Percentiles rank a stretch among this genome's conserved stretches.
These are phyloP conservation scores for Silene conica DNA, from an alignment of 148 eudicot genomes.

Conservation along the genomic window DNA sequence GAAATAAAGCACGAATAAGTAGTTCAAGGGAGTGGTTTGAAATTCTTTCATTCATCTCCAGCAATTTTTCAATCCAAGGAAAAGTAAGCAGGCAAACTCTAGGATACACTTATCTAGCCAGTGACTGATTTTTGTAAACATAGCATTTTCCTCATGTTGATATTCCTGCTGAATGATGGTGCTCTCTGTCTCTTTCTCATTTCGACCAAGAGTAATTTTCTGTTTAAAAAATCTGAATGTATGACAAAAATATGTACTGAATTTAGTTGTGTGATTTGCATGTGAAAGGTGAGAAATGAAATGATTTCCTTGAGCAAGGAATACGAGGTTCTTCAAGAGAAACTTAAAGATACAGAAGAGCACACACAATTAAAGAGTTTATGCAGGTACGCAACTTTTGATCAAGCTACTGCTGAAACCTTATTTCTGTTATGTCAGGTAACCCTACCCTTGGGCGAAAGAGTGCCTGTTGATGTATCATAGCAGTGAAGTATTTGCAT, in stretches of 20 bases:
- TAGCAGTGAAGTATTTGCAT: neutral
- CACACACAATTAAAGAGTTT: constrained; percentile 35
- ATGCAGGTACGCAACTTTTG: constrained; percentile 38
- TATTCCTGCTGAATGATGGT: neutral
- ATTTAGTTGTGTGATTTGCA: constrained; percentile 13
- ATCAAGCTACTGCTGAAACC: constrained; percentile 1
- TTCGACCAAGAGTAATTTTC: neutral
- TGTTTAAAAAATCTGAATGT: neutral
- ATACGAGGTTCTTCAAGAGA: constrained; percentile 43
- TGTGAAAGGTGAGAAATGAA: constrained; percentile 49
- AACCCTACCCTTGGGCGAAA: neutral
- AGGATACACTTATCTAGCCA: neutral
- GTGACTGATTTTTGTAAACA: neutral
- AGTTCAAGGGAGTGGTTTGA: constrained; percentile 4
- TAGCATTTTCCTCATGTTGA: constrained; percentile 3
- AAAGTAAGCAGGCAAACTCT: neutral
- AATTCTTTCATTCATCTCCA: neutral
- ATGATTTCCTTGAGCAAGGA: constrained; percentile 45
- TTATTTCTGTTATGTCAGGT: neutral
- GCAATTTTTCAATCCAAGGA: neutral
- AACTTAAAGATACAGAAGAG: constrained; percentile 45
- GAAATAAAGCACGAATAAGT: neutral
- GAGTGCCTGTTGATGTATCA: neutral
- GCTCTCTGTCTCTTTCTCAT: neutral
- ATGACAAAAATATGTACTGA: neutral